These are phyloP conservation scores for Seminavis robusta DNA, from an alignment of 108 stramenopile species.

Conservation along the genomic window DNA sequence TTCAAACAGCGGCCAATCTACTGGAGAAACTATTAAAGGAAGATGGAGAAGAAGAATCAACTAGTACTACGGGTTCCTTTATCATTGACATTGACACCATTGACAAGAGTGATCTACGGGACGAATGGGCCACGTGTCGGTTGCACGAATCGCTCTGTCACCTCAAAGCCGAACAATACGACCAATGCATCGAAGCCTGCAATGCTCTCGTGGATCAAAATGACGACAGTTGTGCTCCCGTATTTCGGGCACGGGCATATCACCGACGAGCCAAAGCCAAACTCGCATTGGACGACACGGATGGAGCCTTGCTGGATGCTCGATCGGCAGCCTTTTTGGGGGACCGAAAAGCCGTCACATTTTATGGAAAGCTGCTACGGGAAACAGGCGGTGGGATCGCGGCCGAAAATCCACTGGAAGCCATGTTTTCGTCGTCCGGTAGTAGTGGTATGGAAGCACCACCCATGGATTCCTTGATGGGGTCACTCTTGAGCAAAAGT, in stretches of 20 bases:
- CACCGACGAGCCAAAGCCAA: conserved; percentile 79
- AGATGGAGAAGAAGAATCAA: no score
- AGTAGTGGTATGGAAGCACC: neutral
- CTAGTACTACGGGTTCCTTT: no score
- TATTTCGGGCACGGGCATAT: conserved; percentile 71
- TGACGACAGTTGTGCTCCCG: conserved; percentile 14
- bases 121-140: conserved; percentile 75
- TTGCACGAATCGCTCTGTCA: conserved; percentile 82
- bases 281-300: conserved; percentile 51
- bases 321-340: conserved; percentile 76
- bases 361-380: conserved; percentile 77
- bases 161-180: conserved; percentile 57
- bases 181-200: conserved; percentile 55
- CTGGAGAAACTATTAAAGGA: no score
- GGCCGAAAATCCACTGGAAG: neutral
- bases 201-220: conserved; percentile 40
- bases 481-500: conserved; percentile 27
- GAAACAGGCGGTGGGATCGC: conserved; percentile 7
- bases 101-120: no score
- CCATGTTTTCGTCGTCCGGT: neutral
- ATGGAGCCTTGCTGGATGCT: conserved; percentile 74
- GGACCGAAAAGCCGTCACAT: conserved; percentile 73
- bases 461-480: conserved; percentile 14
- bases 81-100: no score
- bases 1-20: no score